Conservation (phyloP, 257 asterid genomes). For the Apocynum venetum region DNA sequence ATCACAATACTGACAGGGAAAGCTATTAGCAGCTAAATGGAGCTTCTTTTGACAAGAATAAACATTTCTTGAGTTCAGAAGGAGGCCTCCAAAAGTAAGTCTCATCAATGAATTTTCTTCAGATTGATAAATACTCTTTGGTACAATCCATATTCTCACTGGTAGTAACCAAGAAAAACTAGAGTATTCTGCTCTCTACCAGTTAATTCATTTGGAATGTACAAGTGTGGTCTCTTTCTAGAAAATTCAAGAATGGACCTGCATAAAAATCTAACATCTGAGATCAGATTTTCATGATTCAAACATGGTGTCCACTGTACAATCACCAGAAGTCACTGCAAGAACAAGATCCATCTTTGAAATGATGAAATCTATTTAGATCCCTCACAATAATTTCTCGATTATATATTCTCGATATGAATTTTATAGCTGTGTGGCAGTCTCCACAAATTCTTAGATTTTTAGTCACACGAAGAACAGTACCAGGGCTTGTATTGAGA, state of each 20-base stretch:
- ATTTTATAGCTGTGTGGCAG: constrained; percentile 65
- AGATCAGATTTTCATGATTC: background rate
- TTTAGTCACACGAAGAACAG: constrained; percentile 59
- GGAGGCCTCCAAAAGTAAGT: background rate
- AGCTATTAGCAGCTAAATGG: background rate
- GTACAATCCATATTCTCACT: background rate
- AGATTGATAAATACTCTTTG: background rate
- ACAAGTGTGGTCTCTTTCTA: background rate
- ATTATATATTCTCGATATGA: constrained; percentile 48
- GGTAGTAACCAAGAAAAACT: background rate
- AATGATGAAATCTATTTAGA: constrained; percentile 73
- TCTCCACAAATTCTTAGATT: constrained; percentile 81
- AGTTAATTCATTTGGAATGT: background rate
- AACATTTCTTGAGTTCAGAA: background rate
- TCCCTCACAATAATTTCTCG: constrained; percentile 81
- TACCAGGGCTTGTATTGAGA: constrained; percentile 44
- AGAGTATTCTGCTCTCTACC: background rate
- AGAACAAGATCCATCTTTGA: constrained; percentile 58
- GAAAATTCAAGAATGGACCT: background rate
- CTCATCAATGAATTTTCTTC: background rate
- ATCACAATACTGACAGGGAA: background rate
- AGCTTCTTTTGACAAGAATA: background rate
- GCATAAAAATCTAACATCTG: background rate
- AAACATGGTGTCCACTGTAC: background rate
- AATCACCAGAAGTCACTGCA: constrained; percentile 84